These are phyloP conservation scores for Tulasnella sp. DNA, from an alignment of 768 basidiomycete species.

Conservation along the genomic window DNA sequence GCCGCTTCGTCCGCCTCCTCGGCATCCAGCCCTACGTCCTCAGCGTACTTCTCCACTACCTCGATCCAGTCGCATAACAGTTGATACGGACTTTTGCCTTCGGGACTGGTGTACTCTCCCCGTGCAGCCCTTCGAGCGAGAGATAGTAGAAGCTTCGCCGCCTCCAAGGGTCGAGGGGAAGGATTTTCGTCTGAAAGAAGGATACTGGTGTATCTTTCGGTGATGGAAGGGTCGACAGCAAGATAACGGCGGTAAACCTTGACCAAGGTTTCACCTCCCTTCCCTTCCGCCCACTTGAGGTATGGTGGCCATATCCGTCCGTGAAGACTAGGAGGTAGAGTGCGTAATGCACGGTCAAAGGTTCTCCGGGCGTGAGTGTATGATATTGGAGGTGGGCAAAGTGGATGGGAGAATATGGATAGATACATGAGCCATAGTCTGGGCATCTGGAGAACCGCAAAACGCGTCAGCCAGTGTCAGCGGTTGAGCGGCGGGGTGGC, in stretches of 20 bases:
- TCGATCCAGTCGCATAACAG: constrained; percentile 88
- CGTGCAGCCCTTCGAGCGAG: constrained; percentile 75
- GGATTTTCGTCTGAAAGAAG: constrained; percentile 48
- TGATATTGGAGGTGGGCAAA: constrained; percentile 74
- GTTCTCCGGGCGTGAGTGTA: constrained; percentile 89
- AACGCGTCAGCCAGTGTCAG: neutral
- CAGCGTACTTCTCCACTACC: constrained; percentile 80
- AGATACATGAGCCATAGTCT: constrained; percentile 91
- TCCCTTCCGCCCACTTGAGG: constrained; percentile 81
- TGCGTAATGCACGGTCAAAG: constrained; percentile 89
- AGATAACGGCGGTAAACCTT: constrained; percentile 86
- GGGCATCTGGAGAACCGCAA: constrained; percentile 56
- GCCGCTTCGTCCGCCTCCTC: constrained; percentile 61
- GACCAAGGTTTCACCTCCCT: constrained; percentile 70
- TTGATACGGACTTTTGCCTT: constrained; percentile 94
- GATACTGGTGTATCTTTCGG: constrained; percentile 66
- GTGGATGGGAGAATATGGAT: constrained; percentile 80
- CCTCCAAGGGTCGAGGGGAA: constrained; percentile 74
- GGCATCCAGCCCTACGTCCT: constrained; percentile 84
- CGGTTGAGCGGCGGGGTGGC: neutral
- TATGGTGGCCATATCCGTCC: constrained; percentile 88
- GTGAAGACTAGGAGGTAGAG: constrained; percentile 87
- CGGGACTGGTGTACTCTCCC: constrained; percentile 77
- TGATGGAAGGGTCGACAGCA: constrained; percentile 66
- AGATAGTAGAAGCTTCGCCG: constrained; percentile 80